These are phyloP conservation scores for Fusarium agapanthi DNA, from an alignment of 2,329 filamentous ascomycete species.

Conservation along the genomic window DNA sequence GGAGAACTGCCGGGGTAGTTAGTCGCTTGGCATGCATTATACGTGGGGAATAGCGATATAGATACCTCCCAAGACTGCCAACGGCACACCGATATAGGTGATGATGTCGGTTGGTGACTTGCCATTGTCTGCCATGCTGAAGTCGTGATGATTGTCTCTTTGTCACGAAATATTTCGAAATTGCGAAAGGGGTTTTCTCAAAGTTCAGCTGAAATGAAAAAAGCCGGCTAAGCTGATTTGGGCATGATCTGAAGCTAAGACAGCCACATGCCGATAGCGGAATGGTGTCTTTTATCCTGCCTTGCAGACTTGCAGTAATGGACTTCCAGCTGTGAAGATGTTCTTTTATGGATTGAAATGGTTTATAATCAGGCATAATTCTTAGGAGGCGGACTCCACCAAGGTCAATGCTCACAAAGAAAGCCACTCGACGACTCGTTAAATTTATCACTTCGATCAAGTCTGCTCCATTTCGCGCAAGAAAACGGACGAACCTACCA, in stretches of 20 bases:
- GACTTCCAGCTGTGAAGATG: no score
- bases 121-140: slow-evolving; percentile 45
- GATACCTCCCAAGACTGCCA: slow-evolving; percentile 61
- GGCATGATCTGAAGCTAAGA: not conserved
- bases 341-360: not conserved
- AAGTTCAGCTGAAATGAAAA: slow-evolving; percentile 10
- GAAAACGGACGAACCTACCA: slow-evolving; percentile 28
- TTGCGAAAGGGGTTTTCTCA: slow-evolving; percentile 1
- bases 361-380: accelerated
- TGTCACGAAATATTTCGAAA: not conserved
- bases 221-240: slow-evolving; percentile 11
- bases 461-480: slow-evolving; percentile 13
- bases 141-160: not conserved
- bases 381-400: accelerated
- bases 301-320: not conserved
- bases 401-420: not conserved
- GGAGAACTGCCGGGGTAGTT: slow-evolving; percentile 55
- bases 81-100: slow-evolving; percentile 65
- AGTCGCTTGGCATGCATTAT: not conserved
- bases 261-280: not conserved
- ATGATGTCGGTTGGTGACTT: slow-evolving; percentile 58
- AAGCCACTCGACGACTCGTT: slow-evolving; percentile 20
- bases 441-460: slow-evolving; percentile 16
- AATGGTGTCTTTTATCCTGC: not conserved
- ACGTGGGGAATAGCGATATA: not conserved